A percentile compares a stretch with the other conserved stretches of the same genome.
These are phyloP conservation scores for Thermochaetoides thermophila DNA, from an alignment of 495 filamentous ascomycete species.

Conservation along the genomic window DNA sequence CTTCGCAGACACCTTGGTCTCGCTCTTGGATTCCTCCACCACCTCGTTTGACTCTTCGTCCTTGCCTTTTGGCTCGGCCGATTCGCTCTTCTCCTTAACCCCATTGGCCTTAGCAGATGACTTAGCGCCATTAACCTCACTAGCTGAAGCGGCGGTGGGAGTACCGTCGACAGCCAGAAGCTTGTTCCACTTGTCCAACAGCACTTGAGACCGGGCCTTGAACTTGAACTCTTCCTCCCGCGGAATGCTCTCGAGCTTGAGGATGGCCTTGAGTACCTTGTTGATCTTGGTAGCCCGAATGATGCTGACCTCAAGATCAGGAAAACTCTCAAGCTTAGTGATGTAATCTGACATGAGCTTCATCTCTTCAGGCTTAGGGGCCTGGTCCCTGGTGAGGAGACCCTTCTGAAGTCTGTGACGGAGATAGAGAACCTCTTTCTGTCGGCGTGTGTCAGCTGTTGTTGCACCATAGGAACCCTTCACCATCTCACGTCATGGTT, in stretches of 20 bases:
- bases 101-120: slow-evolving; percentile 22
- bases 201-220: slow-evolving; percentile 56
- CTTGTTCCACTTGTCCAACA: slow-evolving; percentile 73
- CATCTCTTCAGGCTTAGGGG: slow-evolving; percentile 85
- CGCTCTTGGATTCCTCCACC: slow-evolving; percentile 7
- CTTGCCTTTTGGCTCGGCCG: slow-evolving; percentile 29
- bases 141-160: slow-evolving; percentile 9
- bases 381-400: slow-evolving; percentile 64
- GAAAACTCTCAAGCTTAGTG: slow-evolving; percentile 59
- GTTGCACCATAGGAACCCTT: too few species aligned
- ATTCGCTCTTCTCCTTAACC: slow-evolving; percentile 24
- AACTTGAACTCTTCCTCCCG: slow-evolving; percentile 74
- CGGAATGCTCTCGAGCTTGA: slow-evolving; percentile 69
- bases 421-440: slow-evolving; percentile 63
- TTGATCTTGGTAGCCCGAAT: slow-evolving; percentile 82
- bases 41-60: slow-evolving; percentile 22
- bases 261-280: slow-evolving; percentile 82
- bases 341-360: slow-evolving; percentile 64
- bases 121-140: slow-evolving; percentile 5
- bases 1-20: slow-evolving; percentile 8
- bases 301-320: slow-evolving; percentile 71
- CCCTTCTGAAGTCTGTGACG: slow-evolving; percentile 86
- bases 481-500: too few species aligned
- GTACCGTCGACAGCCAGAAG: slow-evolving; percentile 43
- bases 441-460: slow-evolving; percentile 13